Percentiles rank a stretch among this genome's conserved stretches.
These are phyloP conservation scores for Cyclotella sp. DNA, from an alignment of 108 stramenopile genomes.

Conservation along the genomic window DNA sequence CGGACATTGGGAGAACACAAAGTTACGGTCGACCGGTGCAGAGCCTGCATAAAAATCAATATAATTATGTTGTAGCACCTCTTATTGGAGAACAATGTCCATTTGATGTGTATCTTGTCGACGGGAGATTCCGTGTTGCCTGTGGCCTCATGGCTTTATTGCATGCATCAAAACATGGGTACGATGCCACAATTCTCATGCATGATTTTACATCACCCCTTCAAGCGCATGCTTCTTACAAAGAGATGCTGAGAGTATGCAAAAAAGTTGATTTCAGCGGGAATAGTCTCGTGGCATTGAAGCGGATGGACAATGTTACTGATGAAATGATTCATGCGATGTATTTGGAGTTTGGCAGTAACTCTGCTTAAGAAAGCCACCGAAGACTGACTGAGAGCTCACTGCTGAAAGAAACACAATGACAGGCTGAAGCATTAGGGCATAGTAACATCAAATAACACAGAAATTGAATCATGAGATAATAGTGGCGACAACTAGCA, in stretches of 20 bases:
- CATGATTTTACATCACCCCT: conserved; percentile 5
- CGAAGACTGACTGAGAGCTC: too few species aligned
- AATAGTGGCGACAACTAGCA: too few species aligned
- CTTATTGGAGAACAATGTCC: conserved; percentile 16
- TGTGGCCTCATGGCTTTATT: conserved; percentile 16
- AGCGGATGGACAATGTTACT: conserved; percentile 18
- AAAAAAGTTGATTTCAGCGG: conserved; percentile 16
- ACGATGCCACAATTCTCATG: conserved; percentile 3
- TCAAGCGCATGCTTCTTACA: not conserved
- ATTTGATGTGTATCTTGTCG: conserved; percentile 32
- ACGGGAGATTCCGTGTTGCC: conserved; percentile 24
- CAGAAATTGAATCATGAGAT: too few species aligned
- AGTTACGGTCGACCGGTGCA: conserved; percentile 10
- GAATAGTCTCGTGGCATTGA: conserved; percentile 12
- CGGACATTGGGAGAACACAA: conserved; percentile 24
- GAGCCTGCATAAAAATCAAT: not conserved
- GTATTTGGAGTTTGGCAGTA: conserved; percentile 15
- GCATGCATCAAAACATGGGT: conserved; percentile 6
- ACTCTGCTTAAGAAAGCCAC: not conserved
- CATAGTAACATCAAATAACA: too few species aligned
- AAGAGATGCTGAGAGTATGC: not conserved
- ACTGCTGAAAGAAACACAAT: too few species aligned
- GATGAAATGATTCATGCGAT: conserved; percentile 26
- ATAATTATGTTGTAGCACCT: conserved; percentile 20
- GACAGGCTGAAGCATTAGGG: too few species aligned